phyloP scores from a whole-genome alignment of 2,329 filamentous ascomycete species.

The Exophiala calicioides region DNA sequence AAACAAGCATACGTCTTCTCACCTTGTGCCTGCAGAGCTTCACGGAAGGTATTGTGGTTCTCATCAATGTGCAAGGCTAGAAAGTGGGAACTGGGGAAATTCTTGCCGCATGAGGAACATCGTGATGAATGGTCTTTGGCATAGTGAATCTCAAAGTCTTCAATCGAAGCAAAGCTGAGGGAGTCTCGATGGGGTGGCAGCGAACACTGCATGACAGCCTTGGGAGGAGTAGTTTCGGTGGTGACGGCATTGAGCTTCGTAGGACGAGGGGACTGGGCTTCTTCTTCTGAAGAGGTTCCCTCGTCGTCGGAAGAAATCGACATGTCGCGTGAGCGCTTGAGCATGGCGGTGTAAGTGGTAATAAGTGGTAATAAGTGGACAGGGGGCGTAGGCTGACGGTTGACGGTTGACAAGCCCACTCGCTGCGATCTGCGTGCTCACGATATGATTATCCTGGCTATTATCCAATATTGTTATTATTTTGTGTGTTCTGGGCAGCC shows the following conservation, averaged over 20 bases:
- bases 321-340: slow-evolving; percentile 61
- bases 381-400: slow-evolving; percentile 7
- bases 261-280: slow-evolving; percentile 33
- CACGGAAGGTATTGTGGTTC: slow-evolving; percentile 79
- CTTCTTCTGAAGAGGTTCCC: slow-evolving; percentile 15
- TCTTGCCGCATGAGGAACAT: slow-evolving; percentile 80
- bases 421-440: not conserved
- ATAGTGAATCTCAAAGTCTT: slow-evolving; percentile 87
- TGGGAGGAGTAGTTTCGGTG: slow-evolving; percentile 40
- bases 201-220: slow-evolving; percentile 70
- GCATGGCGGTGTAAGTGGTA: slow-evolving; percentile 56
- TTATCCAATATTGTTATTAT: too few relatives aligned
- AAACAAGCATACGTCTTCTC: slow-evolving; percentile 92
- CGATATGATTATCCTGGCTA: too few relatives aligned
- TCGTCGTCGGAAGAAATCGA: slow-evolving; percentile 44
- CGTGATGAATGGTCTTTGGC: slow-evolving; percentile 76
- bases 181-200: slow-evolving; percentile 76
- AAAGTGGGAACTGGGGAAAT: slow-evolving; percentile 82
- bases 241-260: slow-evolving; percentile 42
- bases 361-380: too few relatives aligned
- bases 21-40: slow-evolving; percentile 71
- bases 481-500: not conserved
- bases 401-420: slow-evolving; percentile 1
- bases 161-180: slow-evolving; percentile 70
- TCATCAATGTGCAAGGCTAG: slow-evolving; percentile 85